Evolutionary conservation across 805 yeast species (phyloP).

Genomic region (Jamesozyma rosinii): DNA sequence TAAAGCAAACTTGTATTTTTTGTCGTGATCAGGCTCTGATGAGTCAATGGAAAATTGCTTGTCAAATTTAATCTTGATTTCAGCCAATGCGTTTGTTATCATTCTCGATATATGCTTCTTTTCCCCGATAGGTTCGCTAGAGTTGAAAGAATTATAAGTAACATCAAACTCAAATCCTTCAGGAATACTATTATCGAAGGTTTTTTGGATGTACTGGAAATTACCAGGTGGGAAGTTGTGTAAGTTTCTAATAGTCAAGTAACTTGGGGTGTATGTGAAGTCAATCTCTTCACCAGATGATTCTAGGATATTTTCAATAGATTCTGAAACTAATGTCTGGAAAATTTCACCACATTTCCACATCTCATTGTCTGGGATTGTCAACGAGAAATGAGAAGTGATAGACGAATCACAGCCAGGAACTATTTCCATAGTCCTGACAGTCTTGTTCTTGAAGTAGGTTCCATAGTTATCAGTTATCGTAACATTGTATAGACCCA

Average conservation of each 20-base stretch:
- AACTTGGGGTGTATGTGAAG: constrained; percentile 32
- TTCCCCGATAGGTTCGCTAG: constrained; percentile 33
- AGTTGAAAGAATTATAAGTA: constrained; percentile 41
- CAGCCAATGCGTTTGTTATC: constrained; percentile 16
- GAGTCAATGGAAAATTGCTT: constrained; percentile 39
- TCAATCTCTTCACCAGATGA: constrained; percentile 14
- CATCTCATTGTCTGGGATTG: constrained; percentile 57
- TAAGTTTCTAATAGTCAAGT: constrained; percentile 48
- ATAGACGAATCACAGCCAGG: constrained; percentile 47
- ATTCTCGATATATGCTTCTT: constrained; percentile 15
- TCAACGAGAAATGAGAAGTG: constrained; percentile 58
- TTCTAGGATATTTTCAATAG: constrained; percentile 39
- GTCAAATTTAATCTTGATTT: constrained; percentile 38
- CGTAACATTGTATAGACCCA: constrained; percentile 55
- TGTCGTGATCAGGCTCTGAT: constrained; percentile 24
- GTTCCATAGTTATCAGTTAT: constrained; percentile 47
- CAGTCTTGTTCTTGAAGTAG: constrained; percentile 19
- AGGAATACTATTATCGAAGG: constrained; percentile 47
- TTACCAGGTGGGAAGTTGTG: constrained; percentile 57
- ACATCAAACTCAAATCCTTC: constrained; percentile 60
- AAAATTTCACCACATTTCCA: constrained; percentile 79
- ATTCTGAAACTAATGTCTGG: constrained; percentile 58
- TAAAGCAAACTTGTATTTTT: constrained; percentile 53
- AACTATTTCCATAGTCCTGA: constrained; percentile 21
- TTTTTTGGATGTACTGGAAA: constrained; percentile 68